Evolutionary conservation across 805 yeast species (phyloP).

Genomic region (Brettanomyces custersianus): DNA sequence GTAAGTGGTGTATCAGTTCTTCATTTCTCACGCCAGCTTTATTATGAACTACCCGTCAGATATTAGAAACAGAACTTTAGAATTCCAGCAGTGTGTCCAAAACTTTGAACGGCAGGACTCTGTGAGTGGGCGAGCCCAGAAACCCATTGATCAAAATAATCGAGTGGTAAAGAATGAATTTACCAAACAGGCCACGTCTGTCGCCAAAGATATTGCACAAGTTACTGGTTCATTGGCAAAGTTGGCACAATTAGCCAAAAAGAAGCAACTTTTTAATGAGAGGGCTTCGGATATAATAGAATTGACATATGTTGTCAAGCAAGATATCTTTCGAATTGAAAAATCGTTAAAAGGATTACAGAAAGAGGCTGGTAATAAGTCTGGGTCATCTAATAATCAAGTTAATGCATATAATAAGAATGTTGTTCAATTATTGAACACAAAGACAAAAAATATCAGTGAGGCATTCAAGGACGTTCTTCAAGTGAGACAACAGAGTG

Average conservation of each 20-base stretch:
- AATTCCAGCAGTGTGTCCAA: conserved; percentile 85
- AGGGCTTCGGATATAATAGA: conserved; percentile 91
- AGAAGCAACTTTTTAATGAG: conserved; percentile 89
- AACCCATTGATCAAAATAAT: conserved; percentile 14
- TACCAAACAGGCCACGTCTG: conserved; percentile 60
- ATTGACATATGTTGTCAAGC: conserved; percentile 77
- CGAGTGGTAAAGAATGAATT: conserved; percentile 40
- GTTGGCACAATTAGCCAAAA: conserved; percentile 72
- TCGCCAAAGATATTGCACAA: conserved; percentile 83
- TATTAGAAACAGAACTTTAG: conserved; percentile 79
- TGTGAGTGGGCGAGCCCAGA: conserved; percentile 21
- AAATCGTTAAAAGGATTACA: conserved; percentile 58
- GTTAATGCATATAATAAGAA: conserved; percentile 69
- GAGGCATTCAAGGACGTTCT: conserved; percentile 88
- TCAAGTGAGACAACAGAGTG: conserved; percentile 77
- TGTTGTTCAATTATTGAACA: conserved; percentile 78
- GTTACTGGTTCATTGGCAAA: conserved; percentile 76
- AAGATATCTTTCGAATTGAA: conserved; percentile 78
- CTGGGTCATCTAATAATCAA: conserved; percentile 44
- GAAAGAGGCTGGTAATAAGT: conserved; percentile 33
- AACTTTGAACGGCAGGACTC: conserved; percentile 52
- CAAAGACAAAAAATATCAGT: conserved; percentile 84
- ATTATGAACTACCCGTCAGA: no score
- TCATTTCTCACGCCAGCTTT: no score
- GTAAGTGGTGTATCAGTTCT: no score